phyloP scores from a whole-genome alignment of 2,329 filamentous ascomycete species.

The Colletotrichum abscissum region DNA sequence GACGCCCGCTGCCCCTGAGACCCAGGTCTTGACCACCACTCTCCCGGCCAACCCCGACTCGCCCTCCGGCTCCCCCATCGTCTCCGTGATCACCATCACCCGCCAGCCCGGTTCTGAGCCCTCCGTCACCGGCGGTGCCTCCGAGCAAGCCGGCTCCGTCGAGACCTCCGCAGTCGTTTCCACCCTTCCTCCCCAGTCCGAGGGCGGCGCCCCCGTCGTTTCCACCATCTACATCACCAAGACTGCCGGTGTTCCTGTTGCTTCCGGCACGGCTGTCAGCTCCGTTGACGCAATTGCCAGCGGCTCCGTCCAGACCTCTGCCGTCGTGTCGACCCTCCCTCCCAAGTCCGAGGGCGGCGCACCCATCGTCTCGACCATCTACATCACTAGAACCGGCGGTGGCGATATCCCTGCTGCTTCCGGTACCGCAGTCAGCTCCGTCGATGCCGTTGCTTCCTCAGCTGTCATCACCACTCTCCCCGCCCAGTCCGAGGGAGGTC shows the following conservation, averaged over 20 bases:
- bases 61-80: background rate
- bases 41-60: background rate
- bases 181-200: background rate
- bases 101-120: background rate
- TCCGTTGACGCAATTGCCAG: constrained; percentile 15
- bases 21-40: constrained; percentile 20
- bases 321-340: constrained; percentile 8
- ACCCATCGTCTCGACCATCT: background rate
- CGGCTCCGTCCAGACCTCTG: constrained; percentile 4
- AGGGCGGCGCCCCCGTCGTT: background rate
- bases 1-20: constrained; percentile 23
- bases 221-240: constrained; percentile 5
- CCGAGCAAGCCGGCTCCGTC: constrained; percentile 2
- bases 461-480: constrained; percentile 21
- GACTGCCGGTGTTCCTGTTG: background rate
- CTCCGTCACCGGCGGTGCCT: constrained; percentile 1
- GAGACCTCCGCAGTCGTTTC: constrained; percentile 11
- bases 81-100: constrained; percentile 21
- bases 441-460: constrained; percentile 17
- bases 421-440: constrained; percentile 15
- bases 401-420: background rate
- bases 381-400: constrained; percentile 1
- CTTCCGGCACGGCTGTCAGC: constrained; percentile 16
- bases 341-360: background rate
- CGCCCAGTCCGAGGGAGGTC: background rate